Evolutionary conservation across 495 filamentous ascomycete species (phyloP), one percentile per base, ranked within the genome.

Genomic region (Aspergillus kassunensis): DNA sequence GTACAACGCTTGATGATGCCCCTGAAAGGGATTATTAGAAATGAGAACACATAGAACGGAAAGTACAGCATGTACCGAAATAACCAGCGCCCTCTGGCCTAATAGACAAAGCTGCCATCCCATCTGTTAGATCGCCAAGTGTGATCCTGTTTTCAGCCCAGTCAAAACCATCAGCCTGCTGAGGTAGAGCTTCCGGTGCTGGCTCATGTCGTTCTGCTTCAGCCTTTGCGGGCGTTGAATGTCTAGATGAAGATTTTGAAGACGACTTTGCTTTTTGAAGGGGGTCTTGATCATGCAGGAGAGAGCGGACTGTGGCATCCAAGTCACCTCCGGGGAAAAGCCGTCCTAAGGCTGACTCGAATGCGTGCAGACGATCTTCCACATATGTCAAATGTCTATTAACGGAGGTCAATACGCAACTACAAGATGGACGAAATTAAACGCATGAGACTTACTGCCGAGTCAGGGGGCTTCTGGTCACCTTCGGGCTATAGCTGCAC

Each of bases 41-140:
- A 42, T 36, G 8, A 13, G 30, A 33, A 24, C 11, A 27, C 16
- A 40, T 13, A 23, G 36, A 47, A 48, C 20, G 12, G 16, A 37
- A 44, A 41, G 21, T 29, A 18, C 23, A 30, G 15, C 34, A 65
- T 57, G 12, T 56, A 74, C 73, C 76, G 46, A 80, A 73, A 56
- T 80, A 80, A 15, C 76, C 76, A 23, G 70, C 64, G 46, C 74
- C 76, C 56, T 77, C 74, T 4, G 73, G 70, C 29, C 72, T 73
- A 19, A 75, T 73, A 1, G 76, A 74, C 36, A 80, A 56, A n/a
- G 72, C 70, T 23, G 75, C 76, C 76, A 80, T 80, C 40, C 76
- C 76, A 57, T 80, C 76, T 2, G 71, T 70, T 31, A 78, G 47
- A 53, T 75, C 71, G 20, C 72, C 69, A 15, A 73, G 62, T 0